Evolutionary conservation across 2,329 filamentous ascomycete genomes (phyloP).

Genomic region (Colletotrichum viniferum): DNA sequence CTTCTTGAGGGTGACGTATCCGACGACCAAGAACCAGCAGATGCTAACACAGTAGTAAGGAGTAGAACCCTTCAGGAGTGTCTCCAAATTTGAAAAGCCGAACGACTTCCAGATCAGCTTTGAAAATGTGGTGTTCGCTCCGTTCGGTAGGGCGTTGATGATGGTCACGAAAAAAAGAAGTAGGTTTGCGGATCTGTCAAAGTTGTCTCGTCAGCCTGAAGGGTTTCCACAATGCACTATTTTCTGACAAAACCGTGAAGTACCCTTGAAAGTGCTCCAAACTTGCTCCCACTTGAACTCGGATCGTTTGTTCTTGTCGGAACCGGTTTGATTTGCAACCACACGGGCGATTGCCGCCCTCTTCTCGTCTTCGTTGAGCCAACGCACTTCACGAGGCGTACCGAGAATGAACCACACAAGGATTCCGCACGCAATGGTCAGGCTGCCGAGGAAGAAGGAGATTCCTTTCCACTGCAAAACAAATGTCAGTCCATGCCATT

Average conservation of each 20-base stretch:
- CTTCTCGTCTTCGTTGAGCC: slow-evolving; percentile 34
- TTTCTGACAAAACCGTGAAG: not conserved
- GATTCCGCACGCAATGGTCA: slow-evolving; percentile 28
- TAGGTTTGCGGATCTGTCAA: slow-evolving; percentile 32
- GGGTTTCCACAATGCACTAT: not conserved
- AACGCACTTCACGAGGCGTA: slow-evolving; percentile 33
- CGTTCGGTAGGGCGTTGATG: slow-evolving; percentile 35
- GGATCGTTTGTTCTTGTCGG: not conserved
- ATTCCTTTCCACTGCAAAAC: slow-evolving; percentile 28
- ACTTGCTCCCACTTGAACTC: slow-evolving; percentile 27
- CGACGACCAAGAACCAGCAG: slow-evolving; percentile 31
- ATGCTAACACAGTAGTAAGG: slow-evolving; percentile 32
- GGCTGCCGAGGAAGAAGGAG: slow-evolving; percentile 30
- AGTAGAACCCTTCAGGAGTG: slow-evolving; percentile 33
- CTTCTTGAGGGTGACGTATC: slow-evolving; percentile 27
- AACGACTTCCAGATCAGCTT: slow-evolving; percentile 36
- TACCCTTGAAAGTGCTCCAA: slow-evolving; percentile 27
- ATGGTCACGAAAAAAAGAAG: slow-evolving; percentile 39
- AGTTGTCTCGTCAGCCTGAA: not conserved
- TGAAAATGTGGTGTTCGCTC: slow-evolving; percentile 35
- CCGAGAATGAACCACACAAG: slow-evolving; percentile 31
- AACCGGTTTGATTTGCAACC: not conserved
- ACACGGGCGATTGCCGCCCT: not conserved
- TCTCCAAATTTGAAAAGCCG: slow-evolving; percentile 35
- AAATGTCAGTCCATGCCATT: not conserved